Evolutionary conservation across 306 rosid genomes (phyloP).

Genomic region (Vigna angularis): DNA sequence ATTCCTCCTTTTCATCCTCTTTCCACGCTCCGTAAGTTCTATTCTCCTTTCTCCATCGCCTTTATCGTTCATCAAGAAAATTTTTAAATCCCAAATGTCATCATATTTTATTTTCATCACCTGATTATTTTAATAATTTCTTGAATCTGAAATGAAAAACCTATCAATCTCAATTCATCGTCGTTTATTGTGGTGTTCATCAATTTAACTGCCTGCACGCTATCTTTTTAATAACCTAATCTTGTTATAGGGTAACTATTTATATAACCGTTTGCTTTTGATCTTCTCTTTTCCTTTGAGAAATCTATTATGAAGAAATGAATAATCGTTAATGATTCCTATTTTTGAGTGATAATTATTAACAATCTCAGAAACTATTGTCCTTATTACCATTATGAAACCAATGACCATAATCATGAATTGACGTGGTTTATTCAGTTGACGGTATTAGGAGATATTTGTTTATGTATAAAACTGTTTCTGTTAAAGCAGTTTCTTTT

Average conservation of each 20-base stretch:
- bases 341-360: background rate
- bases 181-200: background rate
- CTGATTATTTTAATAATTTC: background rate
- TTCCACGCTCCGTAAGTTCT: background rate
- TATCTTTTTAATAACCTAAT: background rate
- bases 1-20: background rate
- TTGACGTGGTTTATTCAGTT: background rate
- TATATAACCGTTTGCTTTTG: background rate
- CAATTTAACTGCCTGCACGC: constrained; percentile 1
- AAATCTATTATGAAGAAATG: background rate
- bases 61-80: background rate
- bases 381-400: background rate
- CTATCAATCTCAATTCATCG: background rate
- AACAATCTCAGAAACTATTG: background rate
- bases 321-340: background rate
- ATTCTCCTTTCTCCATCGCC: background rate
- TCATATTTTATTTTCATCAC: background rate
- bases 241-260: background rate
- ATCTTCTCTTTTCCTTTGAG: background rate
- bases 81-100: background rate
- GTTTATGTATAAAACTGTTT: too few species aligned
- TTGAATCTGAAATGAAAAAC: background rate
- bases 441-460: background rate
- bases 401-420: background rate
- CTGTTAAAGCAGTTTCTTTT: too few species aligned